Percentiles rank a stretch among this genome's conserved stretches.
Evolutionary conservation across 164 flowering plant species (phyloP).

Genomic region (Paratinospora sagittata): DNA sequence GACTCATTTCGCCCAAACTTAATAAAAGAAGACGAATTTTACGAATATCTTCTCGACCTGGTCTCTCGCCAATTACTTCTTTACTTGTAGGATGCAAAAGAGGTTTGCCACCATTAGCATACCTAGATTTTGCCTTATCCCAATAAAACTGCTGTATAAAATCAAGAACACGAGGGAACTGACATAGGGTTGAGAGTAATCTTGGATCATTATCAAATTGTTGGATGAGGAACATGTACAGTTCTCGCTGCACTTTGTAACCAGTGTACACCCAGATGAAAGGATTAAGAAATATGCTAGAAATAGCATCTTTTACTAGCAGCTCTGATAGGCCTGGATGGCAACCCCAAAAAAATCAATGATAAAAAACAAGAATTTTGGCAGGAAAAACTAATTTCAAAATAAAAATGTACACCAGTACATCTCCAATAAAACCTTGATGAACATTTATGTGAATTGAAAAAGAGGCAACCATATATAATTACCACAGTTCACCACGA

Average conservation of each 20-base stretch:
- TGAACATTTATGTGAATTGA: neutral
- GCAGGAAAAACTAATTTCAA: neutral
- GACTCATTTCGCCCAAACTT: constrained; percentile 98
- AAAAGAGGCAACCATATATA: constrained; percentile 7
- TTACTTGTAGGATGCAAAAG: constrained; percentile 50
- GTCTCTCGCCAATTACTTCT: constrained; percentile 65
- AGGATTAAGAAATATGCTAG: constrained; percentile 80
- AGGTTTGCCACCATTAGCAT: constrained; percentile 52
- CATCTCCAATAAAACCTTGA: neutral
- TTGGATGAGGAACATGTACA: constrained; percentile 89
- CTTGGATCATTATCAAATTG: constrained; percentile 87
- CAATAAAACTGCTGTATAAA: constrained; percentile 74
- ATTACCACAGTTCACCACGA: constrained; percentile 68
- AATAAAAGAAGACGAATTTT: constrained; percentile 92
- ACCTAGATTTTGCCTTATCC: constrained; percentile 48
- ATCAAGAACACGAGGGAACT: constrained; percentile 78
- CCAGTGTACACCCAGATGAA: constrained; percentile 72
- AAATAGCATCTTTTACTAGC: constrained; percentile 74
- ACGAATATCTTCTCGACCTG: constrained; percentile 66
- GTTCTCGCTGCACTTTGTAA: constrained; percentile 84
- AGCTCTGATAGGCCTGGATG: constrained; percentile 65
- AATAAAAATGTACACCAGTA: neutral
- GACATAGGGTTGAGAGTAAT: constrained; percentile 61
- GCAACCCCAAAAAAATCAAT: neutral
- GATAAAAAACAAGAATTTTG: neutral